These are phyloP conservation scores for Sporopachydermia lactativora DNA, from an alignment of 805 yeast species.

Conservation along the genomic window DNA sequence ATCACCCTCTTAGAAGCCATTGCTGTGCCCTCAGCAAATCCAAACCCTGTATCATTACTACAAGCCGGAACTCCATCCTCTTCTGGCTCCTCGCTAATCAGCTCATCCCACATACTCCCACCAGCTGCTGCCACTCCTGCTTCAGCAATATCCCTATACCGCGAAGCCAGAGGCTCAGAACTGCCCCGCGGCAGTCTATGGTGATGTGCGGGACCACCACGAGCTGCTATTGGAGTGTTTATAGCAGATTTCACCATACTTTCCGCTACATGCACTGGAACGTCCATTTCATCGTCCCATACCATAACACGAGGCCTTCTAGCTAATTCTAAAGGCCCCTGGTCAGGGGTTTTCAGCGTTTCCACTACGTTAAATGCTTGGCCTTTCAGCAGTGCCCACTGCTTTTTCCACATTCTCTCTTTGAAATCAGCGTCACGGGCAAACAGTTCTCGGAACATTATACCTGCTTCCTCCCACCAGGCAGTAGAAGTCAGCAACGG, in stretches of 20 bases:
- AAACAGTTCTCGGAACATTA: conserved; percentile 33
- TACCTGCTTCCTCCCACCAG: conserved; percentile 60
- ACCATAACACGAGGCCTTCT: conserved; percentile 42
- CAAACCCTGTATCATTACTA: conserved; percentile 12
- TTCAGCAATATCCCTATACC: background rate
- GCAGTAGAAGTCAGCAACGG: conserved; percentile 40
- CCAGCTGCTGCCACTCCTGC: background rate
- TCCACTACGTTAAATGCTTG: conserved; percentile 69
- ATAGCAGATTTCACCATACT: conserved; percentile 29
- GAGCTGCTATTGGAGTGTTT: conserved; percentile 21
- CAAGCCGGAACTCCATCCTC: background rate
- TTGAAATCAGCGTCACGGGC: conserved; percentile 46
- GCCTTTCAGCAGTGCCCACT: conserved; percentile 59
- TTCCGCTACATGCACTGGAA: conserved; percentile 31
- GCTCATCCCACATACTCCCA: background rate
- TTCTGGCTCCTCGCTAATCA: background rate
- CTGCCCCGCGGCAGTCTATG: background rate
- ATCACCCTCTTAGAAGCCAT: conserved; percentile 32
- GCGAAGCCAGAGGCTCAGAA: background rate
- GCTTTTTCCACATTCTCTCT: conserved; percentile 51
- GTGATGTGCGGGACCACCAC: conserved; percentile 7
- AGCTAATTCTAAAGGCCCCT: conserved; percentile 57
- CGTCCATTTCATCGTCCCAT: conserved; percentile 46
- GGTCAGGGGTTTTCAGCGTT: conserved; percentile 37
- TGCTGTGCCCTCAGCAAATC: conserved; percentile 11